These are phyloP conservation scores for Xylaria sp. DNA, from an alignment of 495 filamentous ascomycete genomes.

Conservation along the genomic window DNA sequence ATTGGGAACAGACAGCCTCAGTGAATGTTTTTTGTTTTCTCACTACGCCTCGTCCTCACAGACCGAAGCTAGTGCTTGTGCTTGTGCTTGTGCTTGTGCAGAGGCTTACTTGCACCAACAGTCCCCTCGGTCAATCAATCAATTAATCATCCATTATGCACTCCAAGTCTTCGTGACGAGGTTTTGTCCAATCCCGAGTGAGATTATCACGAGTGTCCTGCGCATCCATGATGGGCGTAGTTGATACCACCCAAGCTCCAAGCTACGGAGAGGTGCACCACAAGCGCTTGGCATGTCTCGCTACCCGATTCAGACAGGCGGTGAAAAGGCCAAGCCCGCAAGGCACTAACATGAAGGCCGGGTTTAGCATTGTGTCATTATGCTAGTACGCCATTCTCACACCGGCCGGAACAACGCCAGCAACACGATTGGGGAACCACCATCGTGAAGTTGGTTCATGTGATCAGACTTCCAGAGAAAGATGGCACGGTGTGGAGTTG, in stretches of 20 bases:
- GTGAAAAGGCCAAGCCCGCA: neutral
- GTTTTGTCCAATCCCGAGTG: slow-evolving; percentile 9
- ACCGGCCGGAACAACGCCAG: neutral
- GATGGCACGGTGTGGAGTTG: neutral
- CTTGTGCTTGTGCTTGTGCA: slow-evolving; percentile 13
- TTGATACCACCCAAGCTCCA: neutral
- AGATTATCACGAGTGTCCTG: slow-evolving; percentile 9
- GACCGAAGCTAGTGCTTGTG: slow-evolving; percentile 14
- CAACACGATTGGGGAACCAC: neutral
- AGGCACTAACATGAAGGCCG: neutral
- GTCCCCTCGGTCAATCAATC: slow-evolving; percentile 11
- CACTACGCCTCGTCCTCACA: neutral
- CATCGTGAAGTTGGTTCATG: slow-evolving; percentile 5
- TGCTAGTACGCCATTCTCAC: no score
- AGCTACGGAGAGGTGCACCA: neutral
- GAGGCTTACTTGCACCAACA: neutral
- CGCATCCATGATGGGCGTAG: neutral
- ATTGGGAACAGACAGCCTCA: neutral
- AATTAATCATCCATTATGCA: slow-evolving; percentile 14
- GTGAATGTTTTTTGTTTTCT: no score
- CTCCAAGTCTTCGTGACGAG: neutral
- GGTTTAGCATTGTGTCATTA: neutral
- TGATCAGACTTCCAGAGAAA: neutral
- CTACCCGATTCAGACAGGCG: slow-evolving; percentile 1
- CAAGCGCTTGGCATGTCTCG: slow-evolving; percentile 6